Percentiles rank a stretch among this genome's conserved stretches.
These are phyloP conservation scores for Saccharomycopsis oosterbeekiorum DNA, from an alignment of 805 yeast genomes.

Conservation along the genomic window DNA sequence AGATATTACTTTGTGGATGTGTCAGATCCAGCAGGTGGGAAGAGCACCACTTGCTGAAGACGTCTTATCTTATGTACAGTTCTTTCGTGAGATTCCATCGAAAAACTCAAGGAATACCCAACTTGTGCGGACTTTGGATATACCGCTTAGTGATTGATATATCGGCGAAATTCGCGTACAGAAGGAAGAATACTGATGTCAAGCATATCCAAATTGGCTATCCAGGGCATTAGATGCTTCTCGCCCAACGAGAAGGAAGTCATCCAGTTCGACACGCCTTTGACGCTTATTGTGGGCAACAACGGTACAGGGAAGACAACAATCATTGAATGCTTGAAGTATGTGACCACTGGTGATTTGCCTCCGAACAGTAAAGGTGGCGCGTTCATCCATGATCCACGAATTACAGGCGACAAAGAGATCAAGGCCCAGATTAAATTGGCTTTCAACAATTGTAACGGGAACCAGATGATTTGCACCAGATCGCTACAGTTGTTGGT, in stretches of 20 bases:
- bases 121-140: too few species aligned
- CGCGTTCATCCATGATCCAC: slow-evolving; percentile 92
- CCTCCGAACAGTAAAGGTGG: slow-evolving; percentile 97
- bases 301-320: slow-evolving; percentile 98
- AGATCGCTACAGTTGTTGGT: slow-evolving; percentile 69
- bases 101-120: too few species aligned
- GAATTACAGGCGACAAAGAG: slow-evolving; percentile 59
- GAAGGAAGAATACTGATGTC: not conserved
- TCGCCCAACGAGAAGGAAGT: slow-evolving; percentile 78
- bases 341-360: slow-evolving; percentile 89
- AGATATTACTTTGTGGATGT: too few species aligned
- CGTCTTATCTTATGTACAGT: too few species aligned
- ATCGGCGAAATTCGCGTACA: too few species aligned
- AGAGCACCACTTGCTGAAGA: too few species aligned
- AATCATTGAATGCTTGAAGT: slow-evolving; percentile 85
- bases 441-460: slow-evolving; percentile 67
- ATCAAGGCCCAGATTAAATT: slow-evolving; percentile 87
- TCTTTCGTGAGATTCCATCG: too few species aligned
- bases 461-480: slow-evolving; percentile 74
- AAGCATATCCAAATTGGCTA: slow-evolving; percentile 38
- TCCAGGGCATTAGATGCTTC: slow-evolving; percentile 86
- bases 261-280: slow-evolving; percentile 80
- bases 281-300: slow-evolving; percentile 89
- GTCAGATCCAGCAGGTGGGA: too few species aligned
- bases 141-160: too few species aligned